Conservation (phyloP, 768 basidiomycete species). For the Trametes villosa region DNA sequence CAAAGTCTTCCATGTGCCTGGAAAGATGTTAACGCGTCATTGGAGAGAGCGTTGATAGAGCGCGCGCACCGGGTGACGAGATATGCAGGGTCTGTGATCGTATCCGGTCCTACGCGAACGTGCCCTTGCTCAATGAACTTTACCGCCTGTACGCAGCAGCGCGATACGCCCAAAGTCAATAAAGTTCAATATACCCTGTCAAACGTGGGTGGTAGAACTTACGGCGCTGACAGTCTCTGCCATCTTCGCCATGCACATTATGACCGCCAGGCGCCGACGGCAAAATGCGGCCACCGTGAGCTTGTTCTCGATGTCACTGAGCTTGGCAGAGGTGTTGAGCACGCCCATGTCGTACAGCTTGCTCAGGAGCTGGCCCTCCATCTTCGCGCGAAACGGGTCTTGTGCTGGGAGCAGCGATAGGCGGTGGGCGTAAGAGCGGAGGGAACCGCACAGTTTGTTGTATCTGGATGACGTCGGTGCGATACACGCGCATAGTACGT, state of each 20-base stretch:
- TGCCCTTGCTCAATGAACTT: slow-evolving; percentile 99
- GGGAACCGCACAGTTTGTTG: slow-evolving; percentile 91
- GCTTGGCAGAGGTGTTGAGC: slow-evolving; percentile 81
- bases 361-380: slow-evolving; percentile 86
- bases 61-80: slow-evolving; percentile 78
- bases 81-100: slow-evolving; percentile 94
- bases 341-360: slow-evolving; percentile 99
- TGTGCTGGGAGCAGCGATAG: slow-evolving; percentile 85
- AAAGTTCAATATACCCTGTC: background rate
- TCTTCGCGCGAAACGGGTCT: slow-evolving; percentile 84
- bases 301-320: slow-evolving; percentile 93
- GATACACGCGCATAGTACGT: background rate
- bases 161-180: slow-evolving; percentile 16
- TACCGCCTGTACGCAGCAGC: slow-evolving; percentile 64
- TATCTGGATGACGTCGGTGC: slow-evolving; percentile 52
- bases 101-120: slow-evolving; percentile 94
- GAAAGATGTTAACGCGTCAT: slow-evolving; percentile 13
- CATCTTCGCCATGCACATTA: slow-evolving; percentile 94
- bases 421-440: slow-evolving; percentile 85
- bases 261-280: slow-evolving; percentile 87
- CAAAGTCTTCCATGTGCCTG: slow-evolving; percentile 98
- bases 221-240: slow-evolving; percentile 93
- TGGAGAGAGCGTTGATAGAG: background rate
- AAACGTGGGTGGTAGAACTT: slow-evolving; percentile 39
- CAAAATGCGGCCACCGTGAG: slow-evolving; percentile 96